Evolutionary conservation across 1,284 basidiomycete genomes (phyloP).

Genomic region (Trametes polyzona): DNA sequence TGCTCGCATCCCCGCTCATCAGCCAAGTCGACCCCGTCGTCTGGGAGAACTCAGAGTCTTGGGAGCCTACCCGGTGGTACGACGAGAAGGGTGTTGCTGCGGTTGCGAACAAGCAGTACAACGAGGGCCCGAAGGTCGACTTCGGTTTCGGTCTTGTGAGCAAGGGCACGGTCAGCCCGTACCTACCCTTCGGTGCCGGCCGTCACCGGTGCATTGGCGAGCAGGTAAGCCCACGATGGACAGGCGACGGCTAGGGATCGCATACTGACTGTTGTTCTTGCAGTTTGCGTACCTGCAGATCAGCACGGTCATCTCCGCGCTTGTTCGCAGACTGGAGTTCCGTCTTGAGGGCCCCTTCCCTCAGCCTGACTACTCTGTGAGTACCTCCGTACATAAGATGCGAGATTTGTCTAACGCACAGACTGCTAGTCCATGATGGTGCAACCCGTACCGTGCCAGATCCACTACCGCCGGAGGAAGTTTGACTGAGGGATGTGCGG

Average conservation of each 20-base stretch:
- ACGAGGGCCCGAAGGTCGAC: slow-evolving; percentile 90
- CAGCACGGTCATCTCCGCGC: slow-evolving; percentile 79
- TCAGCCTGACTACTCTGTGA: slow-evolving; percentile 86
- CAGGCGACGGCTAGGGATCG: no score
- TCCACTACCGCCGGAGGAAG: slow-evolving; percentile 49
- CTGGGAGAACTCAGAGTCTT: slow-evolving; percentile 78
- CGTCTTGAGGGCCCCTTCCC: slow-evolving; percentile 74
- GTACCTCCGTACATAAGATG: slow-evolving; percentile 34
- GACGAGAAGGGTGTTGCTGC: slow-evolving; percentile 79
- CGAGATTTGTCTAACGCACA: background rate
- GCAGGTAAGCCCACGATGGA: slow-evolving; percentile 54
- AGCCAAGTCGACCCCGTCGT: slow-evolving; percentile 86
- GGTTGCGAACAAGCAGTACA: slow-evolving; percentile 75
- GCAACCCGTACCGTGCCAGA: slow-evolving; percentile 37
- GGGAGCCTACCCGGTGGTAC: slow-evolving; percentile 87
- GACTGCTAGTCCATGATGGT: slow-evolving; percentile 36
- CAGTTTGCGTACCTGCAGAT: slow-evolving; percentile 96
- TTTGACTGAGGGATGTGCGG: slow-evolving; percentile 29
- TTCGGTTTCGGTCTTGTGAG: slow-evolving; percentile 95
- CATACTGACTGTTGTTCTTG: slow-evolving; percentile 20
- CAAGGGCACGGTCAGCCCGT: slow-evolving; percentile 90
- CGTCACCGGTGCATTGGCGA: slow-evolving; percentile 95
- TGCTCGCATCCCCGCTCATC: slow-evolving; percentile 90
- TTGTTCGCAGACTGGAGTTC: slow-evolving; percentile 82
- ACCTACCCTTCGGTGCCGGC: slow-evolving; percentile 97